A percentile compares a stretch with the other conserved stretches of the same genome.
These are phyloP conservation scores for Tilletia walkeri DNA, from an alignment of 1,284 basidiomycete species.

Conservation along the genomic window DNA sequence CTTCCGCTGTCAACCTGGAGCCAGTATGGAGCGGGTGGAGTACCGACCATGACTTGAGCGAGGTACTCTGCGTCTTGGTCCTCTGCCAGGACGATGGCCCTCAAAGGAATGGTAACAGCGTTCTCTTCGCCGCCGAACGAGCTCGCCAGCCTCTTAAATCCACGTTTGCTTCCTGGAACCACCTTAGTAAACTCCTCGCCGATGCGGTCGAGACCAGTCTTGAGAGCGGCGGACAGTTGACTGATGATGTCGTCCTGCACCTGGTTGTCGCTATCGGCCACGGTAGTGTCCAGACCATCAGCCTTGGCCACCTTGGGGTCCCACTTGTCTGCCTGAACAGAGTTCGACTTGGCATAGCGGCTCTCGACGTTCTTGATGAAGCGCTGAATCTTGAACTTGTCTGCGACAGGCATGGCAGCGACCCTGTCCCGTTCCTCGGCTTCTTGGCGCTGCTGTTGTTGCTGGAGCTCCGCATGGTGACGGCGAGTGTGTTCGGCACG, in stretches of 20 bases:
- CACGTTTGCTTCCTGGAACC: not conserved
- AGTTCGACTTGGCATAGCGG: constrained; percentile 1
- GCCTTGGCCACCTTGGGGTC: not conserved
- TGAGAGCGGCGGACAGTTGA: not conserved
- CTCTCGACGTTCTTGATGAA: not conserved
- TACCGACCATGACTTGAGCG: constrained; percentile 15
- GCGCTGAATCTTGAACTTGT: constrained; percentile 6
- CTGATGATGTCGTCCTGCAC: not conserved
- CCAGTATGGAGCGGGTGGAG: constrained; percentile 1
- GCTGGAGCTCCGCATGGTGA: too few species aligned
- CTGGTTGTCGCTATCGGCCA: constrained; percentile 2
- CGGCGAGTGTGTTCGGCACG: too few species aligned
- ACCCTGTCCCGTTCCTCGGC: too few species aligned
- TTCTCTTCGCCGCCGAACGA: not conserved
- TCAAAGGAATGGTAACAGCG: constrained; percentile 10
- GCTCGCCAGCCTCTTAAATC: not conserved
- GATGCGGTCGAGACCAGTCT: not conserved
- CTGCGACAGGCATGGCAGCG: constrained; percentile 2
- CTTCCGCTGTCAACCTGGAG: constrained; percentile 19
- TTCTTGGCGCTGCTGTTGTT: too few species aligned
- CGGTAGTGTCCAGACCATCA: not conserved
- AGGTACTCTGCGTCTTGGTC: constrained; percentile 16
- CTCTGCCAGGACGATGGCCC: not conserved
- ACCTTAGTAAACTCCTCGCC: not conserved
- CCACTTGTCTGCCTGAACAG: constrained; percentile 3